These are phyloP conservation scores for Gautieria morchelliformis DNA, from an alignment of 768 basidiomycete species.

Conservation along the genomic window DNA sequence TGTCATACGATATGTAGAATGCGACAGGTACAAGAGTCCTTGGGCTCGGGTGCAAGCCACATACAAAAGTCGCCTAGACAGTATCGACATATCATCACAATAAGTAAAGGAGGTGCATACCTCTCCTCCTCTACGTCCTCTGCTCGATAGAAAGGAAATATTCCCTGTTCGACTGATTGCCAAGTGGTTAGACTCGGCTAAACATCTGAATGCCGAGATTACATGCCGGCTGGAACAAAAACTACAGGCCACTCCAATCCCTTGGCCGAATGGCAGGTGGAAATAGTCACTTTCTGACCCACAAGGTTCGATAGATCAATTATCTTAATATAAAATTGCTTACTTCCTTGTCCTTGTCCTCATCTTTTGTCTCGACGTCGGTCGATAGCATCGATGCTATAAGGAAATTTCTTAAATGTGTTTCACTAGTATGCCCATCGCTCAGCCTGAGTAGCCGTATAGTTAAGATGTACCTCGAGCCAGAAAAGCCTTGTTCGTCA, in stretches of 20 bases:
- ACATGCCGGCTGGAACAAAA: constrained; percentile 59
- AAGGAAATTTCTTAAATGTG: constrained; percentile 60
- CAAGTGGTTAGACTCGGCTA: constrained; percentile 4
- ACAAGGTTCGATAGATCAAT: neutral
- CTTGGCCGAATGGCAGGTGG: constrained; percentile 86
- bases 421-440: constrained; percentile 25
- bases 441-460: neutral
- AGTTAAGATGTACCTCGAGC: neutral
- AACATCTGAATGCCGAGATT: neutral
- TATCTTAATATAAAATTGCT: constrained; percentile 9
- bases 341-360: constrained; percentile 38
- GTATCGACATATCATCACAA: neutral
- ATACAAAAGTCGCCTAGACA: constrained; percentile 64
- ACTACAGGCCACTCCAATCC: constrained; percentile 91
- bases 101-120: constrained; percentile 24
- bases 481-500: neutral
- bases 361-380: constrained; percentile 56
- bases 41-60: constrained; percentile 87
- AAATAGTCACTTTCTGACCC: constrained; percentile 66
- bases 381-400: constrained; percentile 79
- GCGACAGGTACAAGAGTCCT: constrained; percentile 50
- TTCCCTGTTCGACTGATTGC: constrained; percentile 53
- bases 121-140: constrained; percentile 78
- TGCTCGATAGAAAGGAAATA: constrained; percentile 65
- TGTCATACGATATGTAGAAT: constrained; percentile 39